Evolutionary conservation across 768 basidiomycete genomes (phyloP), one percentile per base, ranked within the genome.

Genomic region (Sporobolomyces phaffii): DNA sequence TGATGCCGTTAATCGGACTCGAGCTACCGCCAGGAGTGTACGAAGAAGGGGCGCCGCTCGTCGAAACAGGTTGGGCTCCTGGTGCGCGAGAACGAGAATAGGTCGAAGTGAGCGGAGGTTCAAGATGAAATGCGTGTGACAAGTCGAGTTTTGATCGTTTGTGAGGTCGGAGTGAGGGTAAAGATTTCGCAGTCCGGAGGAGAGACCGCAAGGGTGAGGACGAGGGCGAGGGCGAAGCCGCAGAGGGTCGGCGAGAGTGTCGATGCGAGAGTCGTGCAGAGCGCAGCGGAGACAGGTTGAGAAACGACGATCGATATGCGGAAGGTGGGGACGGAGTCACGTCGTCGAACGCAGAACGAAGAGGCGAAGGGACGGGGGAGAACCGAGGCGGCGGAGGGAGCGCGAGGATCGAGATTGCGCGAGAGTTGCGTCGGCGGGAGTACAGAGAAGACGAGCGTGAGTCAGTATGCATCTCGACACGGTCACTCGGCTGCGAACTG

Each of bases 21-120:
- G 24, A 3, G 33, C 44, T 20, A n/a, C 26, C 24, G 40, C 9
- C 15, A 15, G 31, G 29, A 5, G 41, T 33, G 52, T 53, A 54
- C 1, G 43, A 24, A 6, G 43, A 13, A 14, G 66, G 29, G 24
- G 36, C 34, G 1, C 59, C 47, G 11, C 51, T 26, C 7, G 43
- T 43, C 44, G 57, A 52, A 31, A 66, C 24, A 15, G 69, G 69
- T 60, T 70, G 64, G 2, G 69, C 69, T 57, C 69, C 69, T 70
- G 50, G 17, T 1, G 56, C 41, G 38, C 18, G 20, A 28, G 33
- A 36, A 5, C 5, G 22, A 9, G 36, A 53, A 14, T 7, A 17
- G 48, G 22, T 28, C 20, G 52, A 53, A 26, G 51, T 9, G 29
- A 28, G 14, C 22, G 44, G 34, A 34, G 56, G 28, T 28, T 44